Conservation (phyloP, 371 early-diverging fungal genomes). For the Entomophthora muscae region DNA sequence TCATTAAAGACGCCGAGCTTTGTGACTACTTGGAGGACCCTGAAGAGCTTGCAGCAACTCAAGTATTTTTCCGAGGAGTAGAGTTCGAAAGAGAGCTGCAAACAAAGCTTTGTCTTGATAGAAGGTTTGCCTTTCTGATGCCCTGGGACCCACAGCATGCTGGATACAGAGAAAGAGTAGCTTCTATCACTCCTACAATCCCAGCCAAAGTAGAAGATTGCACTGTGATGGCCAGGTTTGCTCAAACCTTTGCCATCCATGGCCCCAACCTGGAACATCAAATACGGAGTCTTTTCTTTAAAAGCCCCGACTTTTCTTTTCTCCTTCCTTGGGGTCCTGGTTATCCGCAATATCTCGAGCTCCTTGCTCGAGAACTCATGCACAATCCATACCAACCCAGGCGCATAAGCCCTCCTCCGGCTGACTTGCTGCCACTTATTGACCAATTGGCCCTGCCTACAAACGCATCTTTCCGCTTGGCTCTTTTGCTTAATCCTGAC, state of each 20-base stretch:
- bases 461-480: background rate
- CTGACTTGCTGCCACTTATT: background rate
- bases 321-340: background rate
- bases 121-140: background rate
- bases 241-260: background rate
- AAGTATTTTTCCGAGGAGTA: background rate
- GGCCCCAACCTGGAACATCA: background rate
- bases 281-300: background rate
- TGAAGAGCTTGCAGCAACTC: background rate
- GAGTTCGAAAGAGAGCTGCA: background rate
- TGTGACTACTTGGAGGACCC: background rate
- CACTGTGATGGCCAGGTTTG: background rate
- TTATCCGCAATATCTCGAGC: background rate
- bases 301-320: background rate
- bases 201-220: background rate
- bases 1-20: background rate
- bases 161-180: background rate
- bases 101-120: background rate
- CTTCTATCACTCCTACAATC: background rate
- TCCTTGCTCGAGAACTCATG: background rate
- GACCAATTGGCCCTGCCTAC: background rate
- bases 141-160: background rate
- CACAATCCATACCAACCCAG: background rate
- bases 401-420: background rate
- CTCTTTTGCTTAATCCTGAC: background rate